Evolutionary conservation across 2,329 filamentous ascomycete genomes (phyloP).

Genomic region (Colletotrichum siamense): DNA sequence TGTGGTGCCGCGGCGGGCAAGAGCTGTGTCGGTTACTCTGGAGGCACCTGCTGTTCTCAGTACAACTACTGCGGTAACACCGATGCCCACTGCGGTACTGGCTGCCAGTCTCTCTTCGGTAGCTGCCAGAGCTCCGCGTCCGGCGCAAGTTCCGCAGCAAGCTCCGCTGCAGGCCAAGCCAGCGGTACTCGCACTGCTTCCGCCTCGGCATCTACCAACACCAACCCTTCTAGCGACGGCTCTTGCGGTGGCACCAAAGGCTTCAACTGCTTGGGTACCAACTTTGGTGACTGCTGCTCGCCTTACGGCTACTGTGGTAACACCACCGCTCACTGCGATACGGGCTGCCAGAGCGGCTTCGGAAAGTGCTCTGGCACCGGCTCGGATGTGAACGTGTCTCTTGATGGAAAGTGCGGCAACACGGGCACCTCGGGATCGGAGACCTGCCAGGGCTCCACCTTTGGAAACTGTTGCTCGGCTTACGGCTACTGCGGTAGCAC

Average conservation of each 20-base stretch:
- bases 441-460: slow-evolving; percentile 7
- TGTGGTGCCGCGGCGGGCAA: neutral
- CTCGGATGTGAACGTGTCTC: neutral
- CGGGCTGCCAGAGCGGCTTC: slow-evolving; percentile 22
- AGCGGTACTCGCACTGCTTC: neutral
- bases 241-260: neutral
- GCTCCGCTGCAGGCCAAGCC: neutral
- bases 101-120: slow-evolving; percentile 1
- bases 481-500: slow-evolving; percentile 26
- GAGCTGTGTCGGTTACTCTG: neutral
- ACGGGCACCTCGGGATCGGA: neutral
- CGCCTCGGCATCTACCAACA: neutral
- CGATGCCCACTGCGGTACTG: neutral
- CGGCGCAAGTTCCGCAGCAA: neutral
- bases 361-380: slow-evolving; percentile 15
- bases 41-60: slow-evolving; percentile 8
- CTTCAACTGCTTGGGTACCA: slow-evolving; percentile 17
- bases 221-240: slow-evolving; percentile 9
- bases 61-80: neutral
- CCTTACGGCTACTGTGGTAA: slow-evolving; percentile 24
- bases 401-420: slow-evolving; percentile 9
- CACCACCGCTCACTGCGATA: slow-evolving; percentile 22
- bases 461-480: slow-evolving; percentile 24
- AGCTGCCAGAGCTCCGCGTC: neutral
- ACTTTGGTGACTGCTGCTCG: slow-evolving; percentile 25